Conservation (phyloP, 2,329 filamentous ascomycete genomes). For the Aureobasidium sp. region DNA sequence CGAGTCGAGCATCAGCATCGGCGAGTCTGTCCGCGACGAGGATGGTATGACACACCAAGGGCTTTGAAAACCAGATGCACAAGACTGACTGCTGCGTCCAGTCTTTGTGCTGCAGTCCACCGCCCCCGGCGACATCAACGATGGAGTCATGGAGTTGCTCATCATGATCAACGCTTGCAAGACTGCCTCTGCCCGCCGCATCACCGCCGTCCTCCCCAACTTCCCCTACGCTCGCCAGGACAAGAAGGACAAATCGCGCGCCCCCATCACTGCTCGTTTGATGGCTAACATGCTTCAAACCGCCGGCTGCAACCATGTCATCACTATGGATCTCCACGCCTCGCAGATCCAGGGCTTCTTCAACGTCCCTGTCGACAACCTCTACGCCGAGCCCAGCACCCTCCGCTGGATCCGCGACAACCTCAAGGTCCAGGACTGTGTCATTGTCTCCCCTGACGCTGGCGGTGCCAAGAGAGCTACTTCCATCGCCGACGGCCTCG, state of each 20-base stretch:
- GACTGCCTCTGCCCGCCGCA: slow-evolving; percentile 74
- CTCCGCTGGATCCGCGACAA: slow-evolving; percentile 88
- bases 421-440: slow-evolving; percentile 68
- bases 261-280: slow-evolving; percentile 91
- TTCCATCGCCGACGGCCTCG: slow-evolving; percentile 83
- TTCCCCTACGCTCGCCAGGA: slow-evolving; percentile 96
- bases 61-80: background rate
- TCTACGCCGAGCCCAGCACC: slow-evolving; percentile 90
- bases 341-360: slow-evolving; percentile 96
- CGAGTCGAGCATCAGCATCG: slow-evolving; percentile 84
- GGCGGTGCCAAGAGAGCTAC: slow-evolving; percentile 91
- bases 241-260: slow-evolving; percentile 92
- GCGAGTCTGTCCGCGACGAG: slow-evolving; percentile 92
- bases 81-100: slow-evolving; percentile 20
- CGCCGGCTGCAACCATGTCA: slow-evolving; percentile 84
- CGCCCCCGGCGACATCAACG: slow-evolving; percentile 91
- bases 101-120: slow-evolving; percentile 97
- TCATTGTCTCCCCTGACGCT: slow-evolving; percentile 91
- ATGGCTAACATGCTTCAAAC: slow-evolving; percentile 98
- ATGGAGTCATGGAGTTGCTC: slow-evolving; percentile 93
- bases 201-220: slow-evolving; percentile 91
- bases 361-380: slow-evolving; percentile 70
- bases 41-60: slow-evolving; percentile 51
- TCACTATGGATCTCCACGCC: slow-evolving; percentile 93
- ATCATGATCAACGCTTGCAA: slow-evolving; percentile 98